These are phyloP conservation scores for Zygosaccharomyces sapae DNA, from an alignment of 1,139 yeast species.

Conservation along the genomic window DNA sequence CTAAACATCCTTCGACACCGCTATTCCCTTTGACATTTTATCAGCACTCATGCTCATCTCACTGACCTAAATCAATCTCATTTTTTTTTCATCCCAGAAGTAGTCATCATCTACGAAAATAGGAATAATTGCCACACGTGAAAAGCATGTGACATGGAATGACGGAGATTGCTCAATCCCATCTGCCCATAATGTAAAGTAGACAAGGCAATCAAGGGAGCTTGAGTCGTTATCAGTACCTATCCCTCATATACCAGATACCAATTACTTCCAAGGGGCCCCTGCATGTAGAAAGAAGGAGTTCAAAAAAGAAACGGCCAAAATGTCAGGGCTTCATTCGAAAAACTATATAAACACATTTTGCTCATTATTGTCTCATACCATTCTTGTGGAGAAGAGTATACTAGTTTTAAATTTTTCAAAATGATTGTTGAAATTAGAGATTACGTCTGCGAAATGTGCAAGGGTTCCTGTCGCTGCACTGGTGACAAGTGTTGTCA, in stretches of 20 bases:
- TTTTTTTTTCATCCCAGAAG: background rate
- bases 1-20: background rate
- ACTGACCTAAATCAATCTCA: background rate
- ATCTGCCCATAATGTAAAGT: too few species aligned
- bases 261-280: background rate
- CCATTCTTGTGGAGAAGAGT: background rate
- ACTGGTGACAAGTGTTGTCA: background rate
- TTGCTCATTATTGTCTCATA: background rate
- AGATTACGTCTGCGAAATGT: background rate
- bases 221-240: too few species aligned
- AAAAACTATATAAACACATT: background rate
- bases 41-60: background rate
- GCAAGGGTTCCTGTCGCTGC: background rate
- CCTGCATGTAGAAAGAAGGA: background rate
- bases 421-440: background rate
- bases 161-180: too few species aligned
- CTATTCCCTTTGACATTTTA: background rate
- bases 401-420: background rate
- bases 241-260: too few species aligned
- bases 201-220: too few species aligned
- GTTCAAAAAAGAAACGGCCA: background rate
- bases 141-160: too few species aligned
- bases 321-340: background rate
- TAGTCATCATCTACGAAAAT: background rate
- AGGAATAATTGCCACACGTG: background rate